phyloP scores from a whole-genome alignment of 208 protist species.

The Crithidia brevicula region DNA sequence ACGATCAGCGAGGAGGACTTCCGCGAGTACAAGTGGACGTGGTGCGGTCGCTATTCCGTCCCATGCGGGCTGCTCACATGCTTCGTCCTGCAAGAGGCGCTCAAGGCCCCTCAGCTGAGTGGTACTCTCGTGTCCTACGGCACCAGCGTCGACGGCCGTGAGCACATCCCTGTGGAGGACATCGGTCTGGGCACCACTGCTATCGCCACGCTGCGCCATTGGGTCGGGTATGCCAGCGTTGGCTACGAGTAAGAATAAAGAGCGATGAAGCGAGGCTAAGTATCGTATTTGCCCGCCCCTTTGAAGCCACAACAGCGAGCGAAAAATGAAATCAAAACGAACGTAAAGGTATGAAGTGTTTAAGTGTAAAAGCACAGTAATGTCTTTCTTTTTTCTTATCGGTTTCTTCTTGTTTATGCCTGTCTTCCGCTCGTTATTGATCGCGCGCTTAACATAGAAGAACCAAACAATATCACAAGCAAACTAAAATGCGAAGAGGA shows the following conservation, averaged over 20 bases:
- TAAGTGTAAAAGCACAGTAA: too few relatives aligned
- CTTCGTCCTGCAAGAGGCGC: slow-evolving; percentile 18
- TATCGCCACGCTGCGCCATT: slow-evolving; percentile 30
- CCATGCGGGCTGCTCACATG: slow-evolving; percentile 26
- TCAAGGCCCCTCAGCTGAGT: slow-evolving; percentile 20
- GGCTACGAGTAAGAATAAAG: slow-evolving; percentile 34
- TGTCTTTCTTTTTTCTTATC: not conserved
- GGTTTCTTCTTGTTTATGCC: too few relatives aligned
- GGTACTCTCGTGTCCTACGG: slow-evolving; percentile 20
- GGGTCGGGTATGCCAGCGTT: slow-evolving; percentile 34
- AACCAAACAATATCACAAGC: too few relatives aligned
- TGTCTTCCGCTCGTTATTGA: too few relatives aligned
- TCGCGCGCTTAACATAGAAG: too few relatives aligned
- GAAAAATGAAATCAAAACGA: too few relatives aligned
- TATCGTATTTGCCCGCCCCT: too few relatives aligned
- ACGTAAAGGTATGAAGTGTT: too few relatives aligned
- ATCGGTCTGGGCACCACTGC: slow-evolving; percentile 36
- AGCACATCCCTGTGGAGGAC: slow-evolving; percentile 20
- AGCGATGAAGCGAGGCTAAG: too few relatives aligned
- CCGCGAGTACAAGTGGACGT: slow-evolving; percentile 38
- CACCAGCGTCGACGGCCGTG: slow-evolving; percentile 35
- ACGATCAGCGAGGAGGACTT: slow-evolving; percentile 30
- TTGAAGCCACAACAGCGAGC: too few relatives aligned
- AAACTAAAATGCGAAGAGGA: too few relatives aligned
- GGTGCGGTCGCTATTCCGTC: slow-evolving; percentile 35